A percentile compares a stretch with the other conserved stretches of the same genome.
These are phyloP conservation scores for Solanum infundibuliforme DNA, from an alignment of 257 asterid genomes.

Conservation along the genomic window DNA sequence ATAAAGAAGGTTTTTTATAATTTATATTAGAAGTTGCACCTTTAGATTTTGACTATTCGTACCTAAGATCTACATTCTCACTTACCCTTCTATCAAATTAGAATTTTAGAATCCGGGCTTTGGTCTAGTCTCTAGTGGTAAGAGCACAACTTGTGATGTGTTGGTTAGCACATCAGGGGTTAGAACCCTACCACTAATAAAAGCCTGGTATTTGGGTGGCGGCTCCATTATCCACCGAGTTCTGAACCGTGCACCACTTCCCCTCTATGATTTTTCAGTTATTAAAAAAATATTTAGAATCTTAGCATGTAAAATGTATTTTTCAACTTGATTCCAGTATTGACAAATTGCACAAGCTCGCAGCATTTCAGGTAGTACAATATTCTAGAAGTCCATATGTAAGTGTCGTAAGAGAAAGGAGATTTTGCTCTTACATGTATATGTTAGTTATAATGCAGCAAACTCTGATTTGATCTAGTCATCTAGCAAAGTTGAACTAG, in stretches of 20 bases:
- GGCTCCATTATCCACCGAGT: not conserved
- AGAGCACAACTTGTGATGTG: not conserved
- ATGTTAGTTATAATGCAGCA: not conserved
- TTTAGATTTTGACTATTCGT: not conserved
- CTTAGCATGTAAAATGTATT: not conserved
- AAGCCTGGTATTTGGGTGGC: not conserved
- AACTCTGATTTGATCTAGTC: not conserved
- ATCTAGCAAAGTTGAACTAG: not conserved
- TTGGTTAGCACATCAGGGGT: not conserved
- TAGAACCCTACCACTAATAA: not conserved
- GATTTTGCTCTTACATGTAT: not conserved
- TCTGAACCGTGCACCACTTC: not conserved
- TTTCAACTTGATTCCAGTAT: not conserved
- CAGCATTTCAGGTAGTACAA: not conserved
- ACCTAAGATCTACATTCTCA: not conserved
- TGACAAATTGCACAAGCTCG: not conserved
- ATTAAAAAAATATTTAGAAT: not conserved
- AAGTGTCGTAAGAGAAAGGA: not conserved
- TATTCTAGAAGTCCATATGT: not conserved
- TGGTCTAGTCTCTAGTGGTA: not conserved
- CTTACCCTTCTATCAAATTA: not conserved
- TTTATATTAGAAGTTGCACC: not conserved
- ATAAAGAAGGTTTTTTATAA: not conserved
- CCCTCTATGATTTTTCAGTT: not conserved
- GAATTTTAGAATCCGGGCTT: not conserved